Percentiles rank a stretch among this genome's conserved stretches.
These are phyloP conservation scores for Phaeophleospora eucalypticola DNA, from an alignment of 2,329 filamentous ascomycete species.

Conservation along the genomic window DNA sequence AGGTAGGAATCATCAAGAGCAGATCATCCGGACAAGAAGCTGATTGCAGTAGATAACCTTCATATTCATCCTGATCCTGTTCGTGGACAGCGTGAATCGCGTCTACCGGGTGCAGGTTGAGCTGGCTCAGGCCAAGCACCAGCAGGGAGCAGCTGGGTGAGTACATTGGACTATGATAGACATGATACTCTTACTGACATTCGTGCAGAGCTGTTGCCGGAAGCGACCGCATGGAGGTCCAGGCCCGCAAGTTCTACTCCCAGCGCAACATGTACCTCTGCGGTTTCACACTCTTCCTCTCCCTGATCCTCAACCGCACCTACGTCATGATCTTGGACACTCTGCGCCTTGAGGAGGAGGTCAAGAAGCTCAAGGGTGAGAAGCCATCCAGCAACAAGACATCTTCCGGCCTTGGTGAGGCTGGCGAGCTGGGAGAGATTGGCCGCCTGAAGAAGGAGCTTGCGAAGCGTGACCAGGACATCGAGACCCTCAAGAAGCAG, in stretches of 20 bases:
- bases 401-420: slow-evolving; percentile 69
- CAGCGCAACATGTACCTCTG: slow-evolving; percentile 99
- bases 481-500: slow-evolving; percentile 90
- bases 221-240: slow-evolving; percentile 93
- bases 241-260: slow-evolving; percentile 99
- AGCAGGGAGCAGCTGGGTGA: slow-evolving; percentile 47
- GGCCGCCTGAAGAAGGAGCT: slow-evolving; percentile 62
- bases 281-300: slow-evolving; percentile 98
- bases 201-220: slow-evolving; percentile 61
- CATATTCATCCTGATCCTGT: slow-evolving; percentile 97
- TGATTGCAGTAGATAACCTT: slow-evolving; percentile 71
- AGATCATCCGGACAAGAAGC: background rate
- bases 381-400: slow-evolving; percentile 51
- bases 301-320: slow-evolving; percentile 96
- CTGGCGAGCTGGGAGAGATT: slow-evolving; percentile 73
- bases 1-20: slow-evolving; percentile 49
- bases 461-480: slow-evolving; percentile 72
- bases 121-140: slow-evolving; percentile 67
- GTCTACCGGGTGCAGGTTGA: slow-evolving; percentile 96
- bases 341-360: slow-evolving; percentile 85
- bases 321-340: slow-evolving; percentile 95
- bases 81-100: slow-evolving; percentile 92
- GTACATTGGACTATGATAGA: slow-evolving; percentile 1
- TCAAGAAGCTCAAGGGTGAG: slow-evolving; percentile 72
- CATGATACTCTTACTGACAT: slow-evolving; percentile 15